Base-by-base conservation (phyloP, 2,329 filamentous ascomycete genomes). In the Nemania bipapillata region DNA sequence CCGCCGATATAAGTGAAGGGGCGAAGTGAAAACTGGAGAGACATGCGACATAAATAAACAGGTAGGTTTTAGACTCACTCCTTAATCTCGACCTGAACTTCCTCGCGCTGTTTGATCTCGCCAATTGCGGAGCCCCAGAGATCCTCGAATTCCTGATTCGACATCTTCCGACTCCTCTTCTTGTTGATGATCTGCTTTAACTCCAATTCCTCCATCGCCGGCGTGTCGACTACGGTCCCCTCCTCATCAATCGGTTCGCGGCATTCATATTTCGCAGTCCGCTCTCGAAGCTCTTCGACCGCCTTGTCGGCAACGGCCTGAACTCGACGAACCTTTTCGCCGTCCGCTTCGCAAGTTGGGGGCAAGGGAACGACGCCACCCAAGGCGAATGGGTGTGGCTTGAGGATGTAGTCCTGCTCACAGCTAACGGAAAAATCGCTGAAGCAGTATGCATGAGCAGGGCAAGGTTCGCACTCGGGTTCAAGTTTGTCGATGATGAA, bases 311-410 rank as follows among this genome's bases (percentile, higher is more conserved):
- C 93, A 17, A 99, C 93, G 22, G 91, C 89, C 76, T 95, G 93
- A 56, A 98, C 91, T 20, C 92, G 91, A 45, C 93, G 89, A 7
- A 91, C 93, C 80, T 97, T 97, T 76, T 96, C 93, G 69, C 94
- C 94, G 79, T 99, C 96, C 0, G 96, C 92, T 80, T 97, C 95
- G 80, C 96, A 99, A 4, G 93, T 94, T 1, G 96, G 95, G 5
- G 94, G 90, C 8, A 99, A 83, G 7, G 96, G 96, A 4, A 98
- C 77, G 3, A 96, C 77, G 0, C 96, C 94, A 56, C 90, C 90
- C 0, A 97, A 79, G 0, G 94, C 91, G 24, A 98, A 84, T 0
- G 95, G 94, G 78, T 98, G 95, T 0, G 90, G 88, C 76, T 92
- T 91, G 42, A 96, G 85, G 54, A 99, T 87, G 76, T 97, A 99